phyloP scores from a whole-genome alignment of 2,329 filamentous ascomycete species.

The Ophiostoma sp. region DNA sequence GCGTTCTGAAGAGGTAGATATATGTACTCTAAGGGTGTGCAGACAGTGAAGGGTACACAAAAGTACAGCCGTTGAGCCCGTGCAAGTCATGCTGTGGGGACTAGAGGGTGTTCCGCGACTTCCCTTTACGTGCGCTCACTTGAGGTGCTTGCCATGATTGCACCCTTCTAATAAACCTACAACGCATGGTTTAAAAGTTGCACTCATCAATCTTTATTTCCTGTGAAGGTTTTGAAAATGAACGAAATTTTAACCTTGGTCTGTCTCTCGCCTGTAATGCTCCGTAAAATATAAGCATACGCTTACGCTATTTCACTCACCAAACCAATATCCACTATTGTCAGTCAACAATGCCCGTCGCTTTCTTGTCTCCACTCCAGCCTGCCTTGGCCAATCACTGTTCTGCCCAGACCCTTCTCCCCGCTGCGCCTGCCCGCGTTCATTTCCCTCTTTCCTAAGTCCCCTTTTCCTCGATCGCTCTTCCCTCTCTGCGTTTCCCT shows the following conservation, averaged over 20 bases:
- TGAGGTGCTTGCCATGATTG: too few species aligned
- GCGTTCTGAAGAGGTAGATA: background rate
- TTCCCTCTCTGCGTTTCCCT: background rate
- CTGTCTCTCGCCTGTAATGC: background rate
- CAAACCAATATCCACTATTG: background rate
- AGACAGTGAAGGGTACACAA: background rate
- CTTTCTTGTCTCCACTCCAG: background rate
- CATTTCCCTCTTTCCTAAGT: constrained; percentile 4
- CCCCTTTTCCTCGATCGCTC: background rate
- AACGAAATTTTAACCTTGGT: background rate
- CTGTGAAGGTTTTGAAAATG: background rate
- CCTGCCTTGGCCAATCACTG: background rate
- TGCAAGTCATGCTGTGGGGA: background rate
- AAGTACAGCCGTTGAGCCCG: background rate
- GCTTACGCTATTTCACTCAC: background rate
- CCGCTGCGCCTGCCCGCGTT: background rate
- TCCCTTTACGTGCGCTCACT: background rate
- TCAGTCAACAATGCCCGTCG: background rate
- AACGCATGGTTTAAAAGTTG: background rate
- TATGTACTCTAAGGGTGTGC: background rate
- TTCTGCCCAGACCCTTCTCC: constrained; percentile 8
- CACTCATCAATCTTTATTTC: background rate
- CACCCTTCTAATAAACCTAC: background rate
- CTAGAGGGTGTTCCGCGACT: background rate
- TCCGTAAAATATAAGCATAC: background rate